A percentile compares a stretch with the other conserved stretches of the same genome.
Evolutionary conservation across 164 flowering plant genomes (phyloP).

Genomic region (Houttuynia cordata): DNA sequence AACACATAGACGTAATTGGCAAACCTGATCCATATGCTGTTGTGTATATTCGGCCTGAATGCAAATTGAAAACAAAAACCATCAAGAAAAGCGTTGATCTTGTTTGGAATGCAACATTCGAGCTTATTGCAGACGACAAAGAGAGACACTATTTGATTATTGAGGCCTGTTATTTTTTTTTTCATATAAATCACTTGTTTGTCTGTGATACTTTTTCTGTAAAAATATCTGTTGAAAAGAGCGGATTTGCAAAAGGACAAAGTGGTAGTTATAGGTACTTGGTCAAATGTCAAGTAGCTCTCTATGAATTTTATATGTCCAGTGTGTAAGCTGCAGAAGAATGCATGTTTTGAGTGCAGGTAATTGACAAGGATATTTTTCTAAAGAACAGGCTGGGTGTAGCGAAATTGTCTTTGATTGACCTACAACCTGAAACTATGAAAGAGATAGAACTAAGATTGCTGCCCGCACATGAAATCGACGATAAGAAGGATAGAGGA

Average conservation of each 20-base stretch:
- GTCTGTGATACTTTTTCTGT: too few species aligned
- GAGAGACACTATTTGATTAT: slow-evolving; percentile 76
- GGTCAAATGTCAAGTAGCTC: too few species aligned
- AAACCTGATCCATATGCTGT: slow-evolving; percentile 94
- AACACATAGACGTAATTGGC: slow-evolving; percentile 96
- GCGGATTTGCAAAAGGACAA: not conserved
- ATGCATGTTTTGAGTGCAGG: slow-evolving; percentile 28
- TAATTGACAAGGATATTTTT: slow-evolving; percentile 74
- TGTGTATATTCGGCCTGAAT: slow-evolving; percentile 60
- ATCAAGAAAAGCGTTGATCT: slow-evolving; percentile 89
- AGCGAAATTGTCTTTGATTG: slow-evolving; percentile 58
- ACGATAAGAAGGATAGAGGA: slow-evolving; percentile 94
- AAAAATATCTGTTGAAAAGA: not conserved
- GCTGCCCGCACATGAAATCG: slow-evolving; percentile 68
- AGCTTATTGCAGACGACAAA: slow-evolving; percentile 89
- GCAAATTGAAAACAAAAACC: slow-evolving; percentile 71
- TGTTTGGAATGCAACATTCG: slow-evolving; percentile 80
- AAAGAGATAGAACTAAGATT: slow-evolving; percentile 62
- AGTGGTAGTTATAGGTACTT: too few species aligned
- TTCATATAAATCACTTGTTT: not conserved
- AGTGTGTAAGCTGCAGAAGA: too few species aligned
- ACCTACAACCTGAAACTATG: slow-evolving; percentile 40
- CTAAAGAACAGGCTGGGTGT: slow-evolving; percentile 84
- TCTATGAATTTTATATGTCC: too few species aligned
- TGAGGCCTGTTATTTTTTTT: slow-evolving; percentile 43